phyloP scores from a whole-genome alignment of 129 eudicot genomes.

The Centaurea solstitialis region DNA sequence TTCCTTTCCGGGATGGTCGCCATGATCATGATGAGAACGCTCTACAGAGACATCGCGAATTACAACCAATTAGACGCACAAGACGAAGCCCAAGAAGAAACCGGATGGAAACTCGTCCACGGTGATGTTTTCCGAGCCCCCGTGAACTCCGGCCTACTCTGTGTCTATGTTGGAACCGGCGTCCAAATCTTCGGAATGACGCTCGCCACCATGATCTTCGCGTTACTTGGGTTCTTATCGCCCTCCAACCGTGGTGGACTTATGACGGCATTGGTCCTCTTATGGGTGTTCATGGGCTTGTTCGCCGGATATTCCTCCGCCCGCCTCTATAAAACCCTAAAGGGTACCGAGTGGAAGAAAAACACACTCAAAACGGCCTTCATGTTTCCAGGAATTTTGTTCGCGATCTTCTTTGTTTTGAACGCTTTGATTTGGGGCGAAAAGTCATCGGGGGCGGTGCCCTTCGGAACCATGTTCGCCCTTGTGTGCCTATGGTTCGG shows the following conservation, averaged over 20 bases:
- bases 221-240: slow-evolving; percentile 72
- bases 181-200: slow-evolving; percentile 82
- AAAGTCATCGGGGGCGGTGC: slow-evolving; percentile 69
- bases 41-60: slow-evolving; percentile 72
- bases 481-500: slow-evolving; percentile 78
- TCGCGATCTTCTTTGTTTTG: slow-evolving; percentile 59
- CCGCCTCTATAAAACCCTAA: slow-evolving; percentile 52
- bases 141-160: slow-evolving; percentile 53
- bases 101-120: slow-evolving; percentile 85
- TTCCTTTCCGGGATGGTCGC: slow-evolving; percentile 89
- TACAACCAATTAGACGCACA: slow-evolving; percentile 77
- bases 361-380: slow-evolving; percentile 45
- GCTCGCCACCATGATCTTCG: slow-evolving; percentile 78
- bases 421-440: slow-evolving; percentile 82
- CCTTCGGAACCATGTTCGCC: slow-evolving; percentile 75
- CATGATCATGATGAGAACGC: slow-evolving; percentile 85
- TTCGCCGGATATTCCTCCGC: slow-evolving; percentile 42
- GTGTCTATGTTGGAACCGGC: slow-evolving; percentile 73
- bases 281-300: slow-evolving; percentile 46
- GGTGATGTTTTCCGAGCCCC: slow-evolving; percentile 85
- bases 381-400: slow-evolving; percentile 76
- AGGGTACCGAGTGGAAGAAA: slow-evolving; percentile 51
- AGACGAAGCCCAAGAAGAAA: slow-evolving; percentile 87
- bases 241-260: slow-evolving; percentile 78
- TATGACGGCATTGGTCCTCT: slow-evolving; percentile 43